A percentile compares a stretch with the other conserved stretches of the same genome.
These are phyloP conservation scores for Auricularia sp. DNA, from an alignment of 768 basidiomycete species.

Conservation along the genomic window DNA sequence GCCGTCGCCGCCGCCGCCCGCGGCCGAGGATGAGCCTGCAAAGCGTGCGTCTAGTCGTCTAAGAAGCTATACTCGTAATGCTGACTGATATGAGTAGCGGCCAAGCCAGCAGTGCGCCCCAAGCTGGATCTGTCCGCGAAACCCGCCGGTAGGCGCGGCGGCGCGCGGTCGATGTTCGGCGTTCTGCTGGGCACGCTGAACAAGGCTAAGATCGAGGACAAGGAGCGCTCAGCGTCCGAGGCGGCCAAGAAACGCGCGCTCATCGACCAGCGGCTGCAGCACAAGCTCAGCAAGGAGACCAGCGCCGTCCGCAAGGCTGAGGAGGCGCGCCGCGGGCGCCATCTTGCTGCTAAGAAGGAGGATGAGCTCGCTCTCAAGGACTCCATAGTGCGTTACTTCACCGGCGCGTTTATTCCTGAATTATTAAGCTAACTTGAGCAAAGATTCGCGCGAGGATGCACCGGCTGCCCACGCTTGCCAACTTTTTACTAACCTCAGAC, in stretches of 20 bases:
- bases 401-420: not conserved
- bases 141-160: slow-evolving; percentile 19
- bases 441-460: slow-evolving; percentile 65
- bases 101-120: not conserved
- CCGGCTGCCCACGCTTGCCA: slow-evolving; percentile 62
- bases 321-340: slow-evolving; percentile 80
- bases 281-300: slow-evolving; percentile 76
- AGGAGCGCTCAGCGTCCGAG: slow-evolving; percentile 75
- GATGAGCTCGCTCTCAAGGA: slow-evolving; percentile 76
- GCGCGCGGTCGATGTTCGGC: slow-evolving; percentile 86
- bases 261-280: slow-evolving; percentile 77
- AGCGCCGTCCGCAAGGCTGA: slow-evolving; percentile 77
- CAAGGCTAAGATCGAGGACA: slow-evolving; percentile 82
- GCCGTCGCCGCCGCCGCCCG: too few relatives aligned
- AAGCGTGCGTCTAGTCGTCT: not conserved
- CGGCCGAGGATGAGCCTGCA: too few relatives aligned
- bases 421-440: not conserved
- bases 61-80: too few relatives aligned
- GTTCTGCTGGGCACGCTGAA: slow-evolving; percentile 73
- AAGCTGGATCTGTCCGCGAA: not conserved
- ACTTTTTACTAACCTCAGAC: slow-evolving; percentile 71
- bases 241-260: slow-evolving; percentile 78
- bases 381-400: slow-evolving; percentile 50
- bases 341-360: slow-evolving; percentile 64
- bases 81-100: not conserved